Evolutionary conservation across 345 rosid species (phyloP), one percentile per base, ranked within the genome.

Genomic region (Litchi chinensis): DNA sequence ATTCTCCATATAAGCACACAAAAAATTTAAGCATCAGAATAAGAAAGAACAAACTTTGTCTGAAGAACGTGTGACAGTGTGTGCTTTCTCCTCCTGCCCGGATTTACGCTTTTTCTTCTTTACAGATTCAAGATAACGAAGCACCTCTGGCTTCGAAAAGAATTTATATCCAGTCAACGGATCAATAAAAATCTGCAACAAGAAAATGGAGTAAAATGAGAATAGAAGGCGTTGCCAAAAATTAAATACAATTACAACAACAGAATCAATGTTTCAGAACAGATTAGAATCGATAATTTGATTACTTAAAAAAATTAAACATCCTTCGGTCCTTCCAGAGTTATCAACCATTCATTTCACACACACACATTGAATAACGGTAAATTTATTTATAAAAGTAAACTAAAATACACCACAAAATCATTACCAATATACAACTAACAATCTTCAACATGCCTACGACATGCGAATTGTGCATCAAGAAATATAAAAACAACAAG

Each of bases 71-170:
- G 4, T 10, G 54, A 24, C 32, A 41, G 8, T 26, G 21, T 8
- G 0, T 24, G 54, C 68, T 77, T 77, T 71, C 78, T 75, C 76
- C 73, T 19, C 76, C 73, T 19, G 73, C 70, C 78, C 66, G 46
- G 80, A 22, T 5, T 10, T 50, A 56, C 40, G 12, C 41, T 64
- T 77, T 63, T 71, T 73, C 39, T 28, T 71, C 82, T 73, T 74
- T 10, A 26, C 43, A 50, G 65, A 37, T 59, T 80, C 50, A 50
- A 88, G 85, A 82, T 82, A 81, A 22, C 69, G 79, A 22, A 86
- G 24, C 75, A 86, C 88, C 75, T 77, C 65, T 54, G 88, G 88
- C 84, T 75, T 83, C 79, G 91, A 84, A 75, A 69, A 60, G 80
- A 79, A 88, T 78, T 60, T 88, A 69, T n/a, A 18, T 69, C 88